Base-by-base conservation (phyloP, 2,329 filamentous ascomycete genomes). In the Trichoderma sp. region DNA sequence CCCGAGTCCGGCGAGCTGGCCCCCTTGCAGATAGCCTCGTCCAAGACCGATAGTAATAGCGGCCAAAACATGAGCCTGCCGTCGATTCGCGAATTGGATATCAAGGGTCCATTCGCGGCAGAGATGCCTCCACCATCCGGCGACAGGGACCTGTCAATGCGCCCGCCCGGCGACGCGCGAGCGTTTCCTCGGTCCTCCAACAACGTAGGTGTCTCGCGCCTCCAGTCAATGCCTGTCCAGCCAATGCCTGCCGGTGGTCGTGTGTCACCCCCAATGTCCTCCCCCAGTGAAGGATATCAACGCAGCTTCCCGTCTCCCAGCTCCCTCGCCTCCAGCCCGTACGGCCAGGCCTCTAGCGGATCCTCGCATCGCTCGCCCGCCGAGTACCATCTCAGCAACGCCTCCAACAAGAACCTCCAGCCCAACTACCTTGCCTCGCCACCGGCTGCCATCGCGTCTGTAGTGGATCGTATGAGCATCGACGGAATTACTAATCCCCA, bases 391-490 rank as follows among this genome's bases (percentile, higher is more conserved):
- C 80, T 77, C 63, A 83, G 75, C 73, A 82, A 77, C 56, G 79
- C 81, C 66, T 80, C 81, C 32, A 81, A 79, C 11, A 84, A 85
- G 71, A 83, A 82, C 13, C 81, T 84, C 8, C 82, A 77, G 64
- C 82, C 80, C 2, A 83, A 85, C 59, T 78, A 80, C 5, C 77
- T 71, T 13, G 79, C 82, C 16, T 83, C 84, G 4, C 81, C 84
- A 51, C 78, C 79, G 54, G 78, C 79, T 11, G 73, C 80, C 30
- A 51, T 59, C 3, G 68, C 73, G 3, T 79, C 80, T 26, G 81
- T 82, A 7, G 81, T 82, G 24, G 85, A 88, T 71, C 81, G 83
- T 60, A 87, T 87, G 85, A 87, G 85, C 74, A 86, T 87, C 59
- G 86, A 89, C 67, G 84, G 82, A 24, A 83, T 88, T 66, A 85